Base-by-base conservation (phyloP, 345 rosid genomes). In the Brassica rapa region DNA sequence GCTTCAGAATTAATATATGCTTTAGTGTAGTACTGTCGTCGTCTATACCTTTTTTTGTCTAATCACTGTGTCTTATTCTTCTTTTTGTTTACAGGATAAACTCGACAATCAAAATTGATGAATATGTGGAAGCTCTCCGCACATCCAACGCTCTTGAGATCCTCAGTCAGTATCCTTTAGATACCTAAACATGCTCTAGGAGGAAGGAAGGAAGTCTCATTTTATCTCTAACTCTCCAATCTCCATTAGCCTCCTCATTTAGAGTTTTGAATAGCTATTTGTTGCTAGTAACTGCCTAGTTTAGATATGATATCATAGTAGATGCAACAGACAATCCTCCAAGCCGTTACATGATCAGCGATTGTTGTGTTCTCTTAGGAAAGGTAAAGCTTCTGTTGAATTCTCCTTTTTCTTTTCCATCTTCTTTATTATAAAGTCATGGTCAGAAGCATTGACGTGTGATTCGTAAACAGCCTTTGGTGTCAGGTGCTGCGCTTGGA, bases 321-420 rank as follows among this genome's bases (percentile, higher is more conserved):
- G 98, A 94, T 83, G 98, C 97, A 68, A 94, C 97, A 0, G 98
- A 95, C 78, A 95, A 93, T 84, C 91, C 98, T 53, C 98, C 99
- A 51, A 93, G 99, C 65, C 97, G 97, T 62, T 95, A 95, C 87
- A 87, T 93, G 97, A 95, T 93, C 79, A 93, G 90, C 77, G 98
- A 95, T 89, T 95, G 98, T 68, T 95, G 99, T 67, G 97, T 91
- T 59, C 86, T 95, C 77, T 75, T 90, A 81, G 93, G 97, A 56
- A 95, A 91, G 98, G 99, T 94, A 82, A 80, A 77, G 14, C 77
- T 0, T 81, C 55, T 77, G 25, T 29, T 72, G 39, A 59, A 8
- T 21, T 19, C 78, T 66, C 71, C 41, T 62, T 43, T 63, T 19
- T 39, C 12, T 9, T 23, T 21, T 2, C 53, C 19, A 59, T 30